Evolutionary conservation across 2,329 filamentous ascomycete species (phyloP).

Genomic region (Fusarium napiforme): DNA sequence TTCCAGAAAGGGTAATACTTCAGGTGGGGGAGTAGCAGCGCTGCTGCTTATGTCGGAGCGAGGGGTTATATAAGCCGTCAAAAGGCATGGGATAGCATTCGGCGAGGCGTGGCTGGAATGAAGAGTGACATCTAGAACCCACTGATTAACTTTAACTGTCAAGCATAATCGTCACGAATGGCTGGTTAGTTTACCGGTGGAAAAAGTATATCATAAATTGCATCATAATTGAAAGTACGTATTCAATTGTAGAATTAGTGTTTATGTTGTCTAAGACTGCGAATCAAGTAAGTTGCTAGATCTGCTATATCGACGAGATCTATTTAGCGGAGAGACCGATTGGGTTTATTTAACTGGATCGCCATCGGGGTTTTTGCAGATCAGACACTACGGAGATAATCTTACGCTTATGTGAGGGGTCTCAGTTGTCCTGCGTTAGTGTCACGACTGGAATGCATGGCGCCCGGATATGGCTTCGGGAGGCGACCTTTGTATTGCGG

Average conservation of each 20-base stretch:
- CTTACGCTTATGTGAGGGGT: not conserved
- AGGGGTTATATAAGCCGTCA: constrained; percentile 2
- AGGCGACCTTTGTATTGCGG: not conserved
- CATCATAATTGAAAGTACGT: not conserved
- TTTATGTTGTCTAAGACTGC: too few relatives aligned
- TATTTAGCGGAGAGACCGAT: not conserved
- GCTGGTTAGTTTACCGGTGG: fast-evolving
- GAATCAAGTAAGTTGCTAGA: not conserved
- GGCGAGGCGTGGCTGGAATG: not conserved
- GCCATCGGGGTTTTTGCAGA: not conserved
- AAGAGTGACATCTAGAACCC: not conserved
- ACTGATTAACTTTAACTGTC: not conserved
- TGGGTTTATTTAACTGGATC: not conserved
- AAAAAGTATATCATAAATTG: fast-evolving
- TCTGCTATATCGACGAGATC: not conserved
- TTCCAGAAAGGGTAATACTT: not conserved
- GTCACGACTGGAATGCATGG: constrained; percentile 12
- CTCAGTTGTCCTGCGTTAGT: not conserved
- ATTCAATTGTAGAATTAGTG: fast-evolving
- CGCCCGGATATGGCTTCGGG: constrained; percentile 14
- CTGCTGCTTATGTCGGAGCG: not conserved
- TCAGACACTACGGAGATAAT: not conserved
- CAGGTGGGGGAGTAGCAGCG: not conserved
- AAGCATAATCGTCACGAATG: not conserved
- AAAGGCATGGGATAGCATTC: not conserved